Evolutionary conservation across 306 rosid genomes (phyloP), one percentile per base, ranked within the genome.

Genomic region (Betula pendula): DNA sequence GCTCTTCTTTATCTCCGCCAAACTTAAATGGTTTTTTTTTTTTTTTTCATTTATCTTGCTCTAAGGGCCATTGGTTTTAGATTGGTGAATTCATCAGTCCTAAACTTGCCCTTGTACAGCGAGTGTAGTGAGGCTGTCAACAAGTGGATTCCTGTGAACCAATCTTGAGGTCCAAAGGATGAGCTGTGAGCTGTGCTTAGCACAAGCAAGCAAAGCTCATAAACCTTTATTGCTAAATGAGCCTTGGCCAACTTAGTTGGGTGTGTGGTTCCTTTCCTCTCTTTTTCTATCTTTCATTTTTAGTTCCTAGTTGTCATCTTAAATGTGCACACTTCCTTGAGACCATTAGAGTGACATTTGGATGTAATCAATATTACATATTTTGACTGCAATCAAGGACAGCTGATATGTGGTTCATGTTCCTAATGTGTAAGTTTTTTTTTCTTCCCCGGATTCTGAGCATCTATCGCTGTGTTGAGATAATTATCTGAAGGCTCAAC

Each of bases 401-500:
- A n/a, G 20, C 16, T 60, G 65, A 45, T 24, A 33, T 49, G 53
- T 2, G 15, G 67, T 44, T 59, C 42, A 33, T 35, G 59, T 49
- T 70, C 44, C 2, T 72, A 29, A 16, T 68, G 47, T 67, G 48
- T 84, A 51, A 56, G 56, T 35, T 33, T 9, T 10, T 5, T 1
- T 31, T 3, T 55, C 9, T 59, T n/a, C 2, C 6, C 3, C 22
- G 62, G 62, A 55, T 56, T 56, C 47, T 5, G 13, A 68, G 40
- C 72, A 40, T 59, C n/a, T 49, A 48, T 75, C 70, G 33, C 69
- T 65, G 47, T 25, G 62, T 81, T 66, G 70, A 74, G 70, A 47
- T 59, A 48, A 75, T 71, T 68, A 48, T 58, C 31, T 68, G 49
- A 79, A 66, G 9, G 60, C 70, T 81, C 53, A 53, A 35, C 44